Conservation (phyloP, 1,139 yeast species). For the Diutina ranongensis region DNA sequence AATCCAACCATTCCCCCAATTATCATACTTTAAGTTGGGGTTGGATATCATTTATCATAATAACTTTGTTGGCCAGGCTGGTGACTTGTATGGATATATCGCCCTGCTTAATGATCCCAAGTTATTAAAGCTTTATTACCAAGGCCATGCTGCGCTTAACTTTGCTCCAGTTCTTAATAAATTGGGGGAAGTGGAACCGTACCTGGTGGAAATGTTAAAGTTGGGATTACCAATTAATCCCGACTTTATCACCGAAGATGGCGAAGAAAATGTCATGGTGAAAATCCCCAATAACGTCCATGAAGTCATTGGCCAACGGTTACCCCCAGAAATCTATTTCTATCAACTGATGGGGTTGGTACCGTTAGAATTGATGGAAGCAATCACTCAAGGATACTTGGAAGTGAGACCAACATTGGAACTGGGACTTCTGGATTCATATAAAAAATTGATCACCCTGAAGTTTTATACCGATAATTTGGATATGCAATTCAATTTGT, state of each 20-base stretch:
- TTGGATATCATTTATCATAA: conserved; percentile 32
- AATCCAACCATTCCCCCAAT: conserved; percentile 30
- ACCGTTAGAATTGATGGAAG: conserved; percentile 53
- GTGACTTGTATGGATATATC: conserved; percentile 26
- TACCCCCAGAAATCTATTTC: conserved; percentile 79
- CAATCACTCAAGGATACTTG: conserved; percentile 54
- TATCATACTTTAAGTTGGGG: conserved; percentile 32
- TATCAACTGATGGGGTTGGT: conserved; percentile 73
- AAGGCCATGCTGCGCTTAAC: conserved; percentile 30
- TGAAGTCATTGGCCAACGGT: conserved; percentile 71
- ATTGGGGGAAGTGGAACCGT: conserved; percentile 60
- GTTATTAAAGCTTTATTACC: conserved; percentile 25
- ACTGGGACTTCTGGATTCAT: conserved; percentile 47
- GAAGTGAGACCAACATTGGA: conserved; percentile 64
- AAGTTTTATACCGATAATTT: conserved; percentile 36
- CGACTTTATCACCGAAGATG: conserved; percentile 12
- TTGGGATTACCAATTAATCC: conserved; percentile 17
- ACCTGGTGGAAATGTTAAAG: conserved; percentile 27
- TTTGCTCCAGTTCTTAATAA: conserved; percentile 58
- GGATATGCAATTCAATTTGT: conserved; percentile 52
- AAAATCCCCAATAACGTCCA: conserved; percentile 70
- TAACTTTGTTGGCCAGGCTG: conserved; percentile 16
- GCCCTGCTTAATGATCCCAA: conserved; percentile 26
- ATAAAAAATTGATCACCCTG: conserved; percentile 40
- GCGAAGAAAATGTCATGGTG: conserved; percentile 9